Evolutionary conservation across 176 grass and related monocot species (phyloP), one percentile per base, ranked within the genome.

Genomic region (Aegilops longissima): DNA sequence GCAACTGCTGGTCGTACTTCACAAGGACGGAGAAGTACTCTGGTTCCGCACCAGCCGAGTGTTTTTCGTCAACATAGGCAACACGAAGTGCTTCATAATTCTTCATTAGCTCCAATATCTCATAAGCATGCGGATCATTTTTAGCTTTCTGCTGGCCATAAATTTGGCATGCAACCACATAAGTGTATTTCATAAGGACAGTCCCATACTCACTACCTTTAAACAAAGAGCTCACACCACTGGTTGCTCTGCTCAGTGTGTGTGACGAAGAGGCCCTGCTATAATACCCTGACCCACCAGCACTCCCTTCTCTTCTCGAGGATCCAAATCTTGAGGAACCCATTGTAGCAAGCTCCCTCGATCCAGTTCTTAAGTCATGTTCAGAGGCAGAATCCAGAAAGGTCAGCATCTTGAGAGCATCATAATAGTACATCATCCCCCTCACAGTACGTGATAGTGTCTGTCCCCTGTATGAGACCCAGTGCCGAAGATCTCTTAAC

Each of bases 351-450:
- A 95, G 88, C 82, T 92, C 91, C 86, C 89, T 91, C 34, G 92
- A 82, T 17, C 96, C 96, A 80, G 94, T 82, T 23, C 66, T 59
- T 21, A 98, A 86, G 77, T 98, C 96, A 88, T 93, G 88, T 87
- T 98, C 96, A 59, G 91, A 92, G 62, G 96, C 96, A 16, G 93
- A 92, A 93, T 98, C 96, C 30, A 98, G 88, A 89, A 95, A 98
- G 0, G 96, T 89, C 17, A 98, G 89, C 93, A 98, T 95, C 84
- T 98, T 93, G 66, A 98, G 91, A 87, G 96, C 93, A 86, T 95
- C 94, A 73, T 98, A 98, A 58, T 98, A 95, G 84, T 98, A 98
- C 96, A 98, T 98, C 96, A 98, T 98, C 36, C 96, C 96, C 72
- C 96, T 87, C 67, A 98, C 93, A 0, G 96, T 95, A 4, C 96